Conservation (phyloP, 2,329 filamentous ascomycete genomes). For the Colletotrichum sansevieriae region DNA sequence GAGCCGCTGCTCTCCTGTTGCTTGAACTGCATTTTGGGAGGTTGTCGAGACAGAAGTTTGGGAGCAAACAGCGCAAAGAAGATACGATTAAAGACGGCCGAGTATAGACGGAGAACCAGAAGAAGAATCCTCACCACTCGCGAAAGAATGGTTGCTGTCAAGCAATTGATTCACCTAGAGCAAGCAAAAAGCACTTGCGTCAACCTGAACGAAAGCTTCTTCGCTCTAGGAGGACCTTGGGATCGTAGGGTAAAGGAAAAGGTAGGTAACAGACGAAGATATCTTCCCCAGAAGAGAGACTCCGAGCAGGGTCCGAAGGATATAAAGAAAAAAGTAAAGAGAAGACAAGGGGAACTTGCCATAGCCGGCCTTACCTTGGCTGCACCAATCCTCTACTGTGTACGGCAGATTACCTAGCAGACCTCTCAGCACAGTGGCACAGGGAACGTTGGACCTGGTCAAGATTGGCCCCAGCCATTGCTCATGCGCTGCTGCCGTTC, state of each 20-base stretch:
- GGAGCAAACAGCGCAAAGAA: constrained; percentile 30
- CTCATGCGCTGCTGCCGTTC: constrained; percentile 19
- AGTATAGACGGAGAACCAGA: constrained; percentile 28
- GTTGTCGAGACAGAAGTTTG: constrained; percentile 4
- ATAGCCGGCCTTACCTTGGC: constrained; percentile 23
- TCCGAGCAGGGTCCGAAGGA: constrained; percentile 37
- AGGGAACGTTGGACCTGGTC: not conserved
- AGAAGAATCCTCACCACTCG: constrained; percentile 29
- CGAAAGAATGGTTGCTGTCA: constrained; percentile 31
- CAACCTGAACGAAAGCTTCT: constrained; percentile 34
- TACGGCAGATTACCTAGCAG: constrained; percentile 20
- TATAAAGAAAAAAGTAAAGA: constrained; percentile 32
- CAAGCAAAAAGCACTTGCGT: constrained; percentile 29
- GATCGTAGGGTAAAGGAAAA: constrained; percentile 13
- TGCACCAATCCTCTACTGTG: constrained; percentile 9
- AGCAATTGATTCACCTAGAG: constrained; percentile 32
- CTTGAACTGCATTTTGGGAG: constrained; percentile 47
- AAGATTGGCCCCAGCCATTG: constrained; percentile 19
- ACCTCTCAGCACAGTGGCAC: not conserved
- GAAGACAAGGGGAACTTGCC: constrained; percentile 11
- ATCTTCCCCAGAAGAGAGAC: not conserved
- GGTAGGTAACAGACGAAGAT: constrained; percentile 1
- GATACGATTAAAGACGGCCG: constrained; percentile 29
- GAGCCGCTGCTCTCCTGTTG: constrained; percentile 54
- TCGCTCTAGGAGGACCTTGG: constrained; percentile 33